These are phyloP conservation scores for Suillus subluteus DNA, from an alignment of 768 basidiomycete genomes.

Conservation along the genomic window DNA sequence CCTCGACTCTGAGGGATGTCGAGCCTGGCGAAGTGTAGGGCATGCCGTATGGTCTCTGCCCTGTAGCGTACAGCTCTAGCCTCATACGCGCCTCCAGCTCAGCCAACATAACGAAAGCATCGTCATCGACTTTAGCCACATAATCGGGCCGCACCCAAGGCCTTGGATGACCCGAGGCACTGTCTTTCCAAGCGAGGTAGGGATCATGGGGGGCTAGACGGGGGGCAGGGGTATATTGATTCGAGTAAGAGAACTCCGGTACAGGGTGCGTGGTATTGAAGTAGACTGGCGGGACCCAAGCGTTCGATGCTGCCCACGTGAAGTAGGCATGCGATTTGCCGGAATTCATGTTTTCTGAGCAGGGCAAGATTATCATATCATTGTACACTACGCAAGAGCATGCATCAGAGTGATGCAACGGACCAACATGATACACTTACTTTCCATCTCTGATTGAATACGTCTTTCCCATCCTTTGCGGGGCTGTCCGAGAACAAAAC, in stretches of 20 bases:
- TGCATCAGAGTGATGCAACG: constrained; percentile 14
- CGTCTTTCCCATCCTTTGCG: constrained; percentile 77
- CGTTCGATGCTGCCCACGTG: constrained; percentile 88
- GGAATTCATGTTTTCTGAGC: constrained; percentile 93
- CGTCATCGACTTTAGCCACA: constrained; percentile 94
- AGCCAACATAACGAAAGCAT: constrained; percentile 92
- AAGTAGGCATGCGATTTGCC: constrained; percentile 94
- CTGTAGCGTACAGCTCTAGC: constrained; percentile 63
- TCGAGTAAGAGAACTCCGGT: constrained; percentile 68
- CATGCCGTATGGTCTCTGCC: constrained; percentile 28
- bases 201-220: constrained; percentile 76
- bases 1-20: constrained; percentile 5
- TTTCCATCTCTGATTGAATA: constrained; percentile 87
- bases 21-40: constrained; percentile 16
- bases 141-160: constrained; percentile 90
- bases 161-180: constrained; percentile 42
- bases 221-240: constrained; percentile 56
- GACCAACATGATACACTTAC: constrained; percentile 49
- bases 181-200: constrained; percentile 55
- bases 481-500: constrained; percentile 89
- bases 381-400: constrained; percentile 64
- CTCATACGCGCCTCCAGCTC: constrained; percentile 92
- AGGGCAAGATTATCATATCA: constrained; percentile 83
- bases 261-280: constrained; percentile 44
- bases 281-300: constrained; percentile 87